These are phyloP conservation scores for Cyberlindnera mississippiensis DNA, from an alignment of 805 yeast genomes.

Conservation along the genomic window DNA sequence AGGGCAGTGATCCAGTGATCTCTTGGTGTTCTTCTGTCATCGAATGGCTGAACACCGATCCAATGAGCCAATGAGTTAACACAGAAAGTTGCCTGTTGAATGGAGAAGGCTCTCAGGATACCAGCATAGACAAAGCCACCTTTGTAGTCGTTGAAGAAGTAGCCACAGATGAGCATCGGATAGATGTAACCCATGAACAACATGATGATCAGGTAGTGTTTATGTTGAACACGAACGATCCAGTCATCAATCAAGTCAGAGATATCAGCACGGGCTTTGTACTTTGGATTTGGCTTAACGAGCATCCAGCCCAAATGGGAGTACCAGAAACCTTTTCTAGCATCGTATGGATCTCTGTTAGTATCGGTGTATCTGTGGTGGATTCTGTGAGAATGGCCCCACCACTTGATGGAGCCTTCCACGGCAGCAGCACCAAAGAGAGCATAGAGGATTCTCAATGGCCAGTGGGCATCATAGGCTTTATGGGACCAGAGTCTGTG, in stretches of 20 bases:
- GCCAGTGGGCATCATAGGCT: conserved; percentile 59
- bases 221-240: conserved; percentile 77
- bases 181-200: conserved; percentile 52
- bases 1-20: conserved; percentile 78
- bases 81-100: conserved; percentile 85
- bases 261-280: conserved; percentile 55
- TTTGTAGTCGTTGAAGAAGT: conserved; percentile 52
- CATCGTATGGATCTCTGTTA: conserved; percentile 79
- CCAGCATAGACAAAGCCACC: conserved; percentile 82
- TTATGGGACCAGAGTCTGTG: conserved; percentile 79
- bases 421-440: conserved; percentile 79
- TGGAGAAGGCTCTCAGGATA: conserved; percentile 59
- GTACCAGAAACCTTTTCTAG: conserved; percentile 79
- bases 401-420: conserved; percentile 86
- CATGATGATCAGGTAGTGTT: conserved; percentile 68
- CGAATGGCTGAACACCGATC: conserved; percentile 84
- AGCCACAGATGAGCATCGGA: conserved; percentile 57
- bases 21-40: conserved; percentile 83
- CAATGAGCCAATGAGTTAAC: conserved; percentile 84
- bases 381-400: conserved; percentile 82
- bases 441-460: conserved; percentile 63
- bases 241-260: conserved; percentile 75
- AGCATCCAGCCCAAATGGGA: conserved; percentile 89
- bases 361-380: conserved; percentile 89
- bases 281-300: conserved; percentile 73